These are phyloP conservation scores for Solanum lignicaule DNA, from an alignment of 257 asterid species.

Conservation along the genomic window DNA sequence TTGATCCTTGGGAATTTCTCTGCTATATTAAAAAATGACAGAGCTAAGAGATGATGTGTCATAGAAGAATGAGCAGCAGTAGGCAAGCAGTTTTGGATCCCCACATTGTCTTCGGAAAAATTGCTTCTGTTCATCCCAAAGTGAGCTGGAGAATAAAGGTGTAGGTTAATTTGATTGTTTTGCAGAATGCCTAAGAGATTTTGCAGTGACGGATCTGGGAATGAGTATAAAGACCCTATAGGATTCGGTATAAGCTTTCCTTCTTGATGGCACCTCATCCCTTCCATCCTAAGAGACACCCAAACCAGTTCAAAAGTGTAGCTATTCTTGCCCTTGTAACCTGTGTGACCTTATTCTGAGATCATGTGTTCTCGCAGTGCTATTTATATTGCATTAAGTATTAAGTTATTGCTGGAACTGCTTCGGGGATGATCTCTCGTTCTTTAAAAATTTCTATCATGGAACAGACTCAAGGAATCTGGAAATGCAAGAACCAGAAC, in stretches of 20 bases:
- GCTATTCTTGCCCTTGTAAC: background rate
- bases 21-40: background rate
- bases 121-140: background rate
- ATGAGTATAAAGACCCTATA: background rate
- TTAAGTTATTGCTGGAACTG: background rate
- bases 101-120: background rate
- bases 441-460: background rate
- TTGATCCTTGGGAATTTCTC: background rate
- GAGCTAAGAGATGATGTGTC: background rate
- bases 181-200: background rate
- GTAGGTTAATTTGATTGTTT: background rate
- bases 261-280: background rate
- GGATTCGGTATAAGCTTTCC: background rate
- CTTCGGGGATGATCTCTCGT: background rate
- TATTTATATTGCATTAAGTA: background rate
- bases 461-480: conserved; percentile 77
- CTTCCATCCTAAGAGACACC: background rate
- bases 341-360: background rate
- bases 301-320: background rate
- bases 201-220: background rate
- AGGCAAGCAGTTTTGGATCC: background rate
- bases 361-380: background rate
- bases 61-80: background rate
- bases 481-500: conserved; percentile 86
- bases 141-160: background rate